These are phyloP conservation scores for Saksenaea oblongispora DNA, from an alignment of 371 early-diverging fungal genomes.

Conservation along the genomic window DNA sequence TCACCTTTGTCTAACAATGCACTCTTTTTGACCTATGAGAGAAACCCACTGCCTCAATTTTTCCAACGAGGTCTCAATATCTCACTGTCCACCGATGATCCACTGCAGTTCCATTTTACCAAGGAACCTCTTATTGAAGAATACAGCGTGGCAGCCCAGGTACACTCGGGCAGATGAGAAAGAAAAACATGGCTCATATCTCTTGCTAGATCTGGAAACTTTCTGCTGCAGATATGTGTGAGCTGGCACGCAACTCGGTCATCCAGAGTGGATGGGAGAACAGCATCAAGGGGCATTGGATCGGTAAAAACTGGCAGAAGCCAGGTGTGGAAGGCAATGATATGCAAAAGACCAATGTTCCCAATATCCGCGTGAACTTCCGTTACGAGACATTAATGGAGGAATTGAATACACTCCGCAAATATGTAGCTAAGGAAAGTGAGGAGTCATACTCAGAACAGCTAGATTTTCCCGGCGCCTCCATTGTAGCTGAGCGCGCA, in stretches of 20 bases:
- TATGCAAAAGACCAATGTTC: conserved; percentile 96
- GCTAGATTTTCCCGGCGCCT: conserved; percentile 28
- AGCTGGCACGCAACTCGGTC: conserved; percentile 94
- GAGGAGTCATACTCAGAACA: not conserved
- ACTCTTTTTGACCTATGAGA: conserved; percentile 93
- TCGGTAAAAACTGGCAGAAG: conserved; percentile 79
- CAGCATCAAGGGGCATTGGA: conserved; percentile 91
- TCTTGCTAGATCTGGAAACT: conserved; percentile 86
- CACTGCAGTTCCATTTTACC: conserved; percentile 98
- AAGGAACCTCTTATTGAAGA: conserved; percentile 99
- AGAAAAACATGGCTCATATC: not conserved
- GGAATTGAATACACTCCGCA: conserved; percentile 66
- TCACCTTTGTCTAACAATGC: conserved; percentile 99
- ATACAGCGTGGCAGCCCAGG: conserved; percentile 97
- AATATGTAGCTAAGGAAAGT: conserved; percentile 30
- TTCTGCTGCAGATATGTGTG: conserved; percentile 96
- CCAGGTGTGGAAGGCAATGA: conserved; percentile 89
- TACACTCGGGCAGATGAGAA: conserved; percentile 20
- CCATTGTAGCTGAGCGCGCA: conserved; percentile 34
- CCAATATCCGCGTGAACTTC: conserved; percentile 87
- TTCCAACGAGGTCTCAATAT: conserved; percentile 97
- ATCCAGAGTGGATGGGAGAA: conserved; percentile 94
- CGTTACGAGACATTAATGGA: conserved; percentile 86
- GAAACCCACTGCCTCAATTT: conserved; percentile 94
- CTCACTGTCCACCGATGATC: conserved; percentile 97